Percentiles rank a stretch among this genome's conserved stretches.
Evolutionary conservation across 2,329 filamentous ascomycete genomes (phyloP).

Genomic region (Parasarocladium wereldwijsianum): DNA sequence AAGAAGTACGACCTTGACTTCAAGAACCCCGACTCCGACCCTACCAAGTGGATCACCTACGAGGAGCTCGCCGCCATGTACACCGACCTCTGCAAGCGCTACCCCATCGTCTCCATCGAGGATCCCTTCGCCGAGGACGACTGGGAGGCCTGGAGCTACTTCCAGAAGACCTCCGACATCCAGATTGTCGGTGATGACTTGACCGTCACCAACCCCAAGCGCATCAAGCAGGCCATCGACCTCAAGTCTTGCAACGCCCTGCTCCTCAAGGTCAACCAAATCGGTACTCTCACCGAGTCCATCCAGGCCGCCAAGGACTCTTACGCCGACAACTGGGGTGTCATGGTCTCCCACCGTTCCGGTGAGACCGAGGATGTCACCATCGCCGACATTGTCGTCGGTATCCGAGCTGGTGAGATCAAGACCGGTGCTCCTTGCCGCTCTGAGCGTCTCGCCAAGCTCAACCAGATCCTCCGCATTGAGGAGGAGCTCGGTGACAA

Average conservation of each 20-base stretch:
- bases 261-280: slow-evolving; percentile 99
- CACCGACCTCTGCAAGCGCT: slow-evolving; percentile 77
- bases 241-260: slow-evolving; percentile 98
- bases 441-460: slow-evolving; percentile 97
- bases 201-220: slow-evolving; percentile 96
- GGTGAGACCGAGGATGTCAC: slow-evolving; percentile 99
- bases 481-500: slow-evolving; percentile 95
- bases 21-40: slow-evolving; percentile 98
- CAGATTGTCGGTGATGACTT: slow-evolving; percentile 98
- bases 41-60: slow-evolving; percentile 95
- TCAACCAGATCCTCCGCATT: slow-evolving; percentile 99
- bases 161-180: slow-evolving; percentile 97
- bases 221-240: slow-evolving; percentile 99
- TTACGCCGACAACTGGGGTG: slow-evolving; percentile 88
- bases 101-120: slow-evolving; percentile 97
- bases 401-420: slow-evolving; percentile 94
- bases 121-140: slow-evolving; percentile 99
- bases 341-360: slow-evolving; percentile 99
- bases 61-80: slow-evolving; percentile 91
- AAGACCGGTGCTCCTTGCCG: slow-evolving; percentile 95
- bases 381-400: slow-evolving; percentile 94
- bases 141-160: slow-evolving; percentile 99
- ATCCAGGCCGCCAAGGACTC: slow-evolving; percentile 99
- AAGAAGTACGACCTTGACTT: slow-evolving; percentile 99
- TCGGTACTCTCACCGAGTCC: slow-evolving; percentile 95